Conservation (phyloP, 1,139 yeast species). For the Debaryomyces singareniensis region DNA sequence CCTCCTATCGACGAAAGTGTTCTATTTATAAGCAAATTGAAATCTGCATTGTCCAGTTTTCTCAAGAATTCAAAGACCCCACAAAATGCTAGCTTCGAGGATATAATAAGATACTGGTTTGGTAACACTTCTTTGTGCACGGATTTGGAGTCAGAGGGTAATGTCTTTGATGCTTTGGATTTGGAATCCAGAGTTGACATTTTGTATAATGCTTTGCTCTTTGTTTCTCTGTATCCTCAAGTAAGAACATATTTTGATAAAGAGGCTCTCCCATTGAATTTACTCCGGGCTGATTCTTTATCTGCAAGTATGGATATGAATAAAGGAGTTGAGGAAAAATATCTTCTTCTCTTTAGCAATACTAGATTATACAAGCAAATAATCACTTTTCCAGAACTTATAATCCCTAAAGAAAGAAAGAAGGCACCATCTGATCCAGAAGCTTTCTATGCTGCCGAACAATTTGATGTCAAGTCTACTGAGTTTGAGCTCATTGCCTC, state of each 20-base stretch:
- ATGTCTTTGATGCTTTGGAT: conserved; percentile 29
- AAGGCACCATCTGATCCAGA: conserved; percentile 31
- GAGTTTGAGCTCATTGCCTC: conserved; percentile 26
- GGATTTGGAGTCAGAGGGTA: conserved; percentile 11
- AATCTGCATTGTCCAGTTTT: conserved; percentile 32
- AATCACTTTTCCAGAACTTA: conserved; percentile 22
- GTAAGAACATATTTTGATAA: conserved; percentile 42
- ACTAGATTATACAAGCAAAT: conserved; percentile 38
- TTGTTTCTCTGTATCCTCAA: conserved; percentile 27
- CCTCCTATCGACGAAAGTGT: conserved; percentile 29
- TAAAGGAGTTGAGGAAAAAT: conserved; percentile 21
- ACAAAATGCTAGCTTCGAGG: conserved; percentile 37
- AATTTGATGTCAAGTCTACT: conserved; percentile 27
- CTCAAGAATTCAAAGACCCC: conserved; percentile 24
- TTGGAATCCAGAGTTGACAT: conserved; percentile 43
- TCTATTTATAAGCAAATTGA: conserved; percentile 35
- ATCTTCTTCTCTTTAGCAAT: conserved; percentile 37
- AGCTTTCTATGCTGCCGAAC: conserved; percentile 15
- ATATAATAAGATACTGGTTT: conserved; percentile 38
- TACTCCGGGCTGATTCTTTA: conserved; percentile 21
- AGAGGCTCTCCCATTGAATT: conserved; percentile 24
- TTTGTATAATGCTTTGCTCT: conserved; percentile 33
- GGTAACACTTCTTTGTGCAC: conserved; percentile 30
- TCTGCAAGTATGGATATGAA: conserved; percentile 11
- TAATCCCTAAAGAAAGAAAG: conserved; percentile 36